These are phyloP conservation scores for Hypoxylon crocopeplum DNA, from an alignment of 495 filamentous ascomycete genomes.

Conservation along the genomic window DNA sequence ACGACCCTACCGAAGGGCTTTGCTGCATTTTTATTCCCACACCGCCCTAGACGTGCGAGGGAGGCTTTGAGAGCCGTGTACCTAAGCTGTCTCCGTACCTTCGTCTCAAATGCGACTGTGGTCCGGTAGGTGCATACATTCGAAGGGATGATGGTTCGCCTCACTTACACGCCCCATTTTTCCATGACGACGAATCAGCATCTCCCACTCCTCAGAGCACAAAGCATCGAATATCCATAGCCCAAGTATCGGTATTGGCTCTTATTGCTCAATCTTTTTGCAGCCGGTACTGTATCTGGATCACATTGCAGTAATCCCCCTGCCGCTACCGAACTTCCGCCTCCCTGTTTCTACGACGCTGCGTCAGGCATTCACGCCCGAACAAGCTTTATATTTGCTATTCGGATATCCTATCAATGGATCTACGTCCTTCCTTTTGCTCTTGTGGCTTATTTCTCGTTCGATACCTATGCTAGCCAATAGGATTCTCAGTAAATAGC, in stretches of 20 bases:
- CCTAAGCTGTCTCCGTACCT: constrained; percentile 30
- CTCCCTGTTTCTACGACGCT: constrained; percentile 17
- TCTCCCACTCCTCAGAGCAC: constrained; percentile 16
- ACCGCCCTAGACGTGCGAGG: constrained; percentile 29
- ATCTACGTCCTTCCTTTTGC: constrained; percentile 9
- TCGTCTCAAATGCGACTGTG: constrained; percentile 38
- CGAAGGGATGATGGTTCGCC: constrained; percentile 42
- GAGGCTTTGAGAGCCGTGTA: constrained; percentile 36
- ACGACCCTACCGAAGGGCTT: constrained; percentile 8
- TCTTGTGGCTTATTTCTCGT: constrained; percentile 22
- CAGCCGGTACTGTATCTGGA: constrained; percentile 32
- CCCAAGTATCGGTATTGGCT: constrained; percentile 28
- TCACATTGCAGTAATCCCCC: constrained; percentile 32
- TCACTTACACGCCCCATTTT: constrained; percentile 46
- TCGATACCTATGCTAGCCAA: constrained; percentile 10
- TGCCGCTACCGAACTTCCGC: constrained; percentile 25
- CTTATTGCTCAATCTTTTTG: constrained; percentile 32
- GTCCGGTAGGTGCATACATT: constrained; percentile 35
- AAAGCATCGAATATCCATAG: constrained; percentile 30
- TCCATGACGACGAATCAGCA: constrained; percentile 35
- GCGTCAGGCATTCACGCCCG: constrained; percentile 34
- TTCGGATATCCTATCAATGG: constrained; percentile 24
- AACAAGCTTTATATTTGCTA: constrained; percentile 17
- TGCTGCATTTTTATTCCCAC: constrained; percentile 26
- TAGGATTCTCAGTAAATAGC: constrained; percentile 15